Base-by-base conservation (phyloP, 1,284 basidiomycete species). In the Peniophora sp. region DNA sequence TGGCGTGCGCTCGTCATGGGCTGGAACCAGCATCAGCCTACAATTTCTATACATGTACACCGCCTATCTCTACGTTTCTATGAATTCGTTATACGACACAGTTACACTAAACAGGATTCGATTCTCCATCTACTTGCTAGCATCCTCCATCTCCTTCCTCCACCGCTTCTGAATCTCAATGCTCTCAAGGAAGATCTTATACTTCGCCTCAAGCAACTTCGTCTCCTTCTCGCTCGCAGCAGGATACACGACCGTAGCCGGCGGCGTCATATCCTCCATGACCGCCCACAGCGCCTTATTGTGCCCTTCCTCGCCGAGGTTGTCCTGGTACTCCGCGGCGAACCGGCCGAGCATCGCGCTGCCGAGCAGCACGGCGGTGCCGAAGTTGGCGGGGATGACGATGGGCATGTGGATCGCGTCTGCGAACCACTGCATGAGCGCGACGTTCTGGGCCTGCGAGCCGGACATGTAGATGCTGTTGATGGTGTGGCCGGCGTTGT, bases 241-340 rank as follows among this genome's bases (percentile, higher is more conserved):
- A 12, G 95, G 90, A n/a, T 72, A 67, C 35, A 99, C 75, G 47
- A 87, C 74, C 10, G 78, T 83, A 1, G 89, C 96, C 0, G 85
- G 74, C 47, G 88, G 88, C 10, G 94, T 97, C 95, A 98, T 98
- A 59, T 91, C 85, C 51, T 85, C 92, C 96, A 99, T 99, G 58
- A 96, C 87, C 47, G 85, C 76, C 96, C 96, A 99, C 55, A 98
- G 72, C 55, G 73, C 72, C 57, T 85, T 77, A 35, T 81, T 82
- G 58, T 85, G 79, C 53, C 75, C 72, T 53, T 75, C 71, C 41
- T 70, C 73, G 18, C 64, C 69, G 53, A 78, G 63, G 54, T 62
- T 61, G 54, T 60, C 55, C 54, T 59, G 64, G 50, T 57, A 54
- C 54, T 92, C 86, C 17, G 81, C 81, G 0, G 96, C 96, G 61